Percentiles rank a stretch among this genome's conserved stretches.
These are phyloP conservation scores for Carallia brachiata DNA, from an alignment of 345 rosid species.

Conservation along the genomic window DNA sequence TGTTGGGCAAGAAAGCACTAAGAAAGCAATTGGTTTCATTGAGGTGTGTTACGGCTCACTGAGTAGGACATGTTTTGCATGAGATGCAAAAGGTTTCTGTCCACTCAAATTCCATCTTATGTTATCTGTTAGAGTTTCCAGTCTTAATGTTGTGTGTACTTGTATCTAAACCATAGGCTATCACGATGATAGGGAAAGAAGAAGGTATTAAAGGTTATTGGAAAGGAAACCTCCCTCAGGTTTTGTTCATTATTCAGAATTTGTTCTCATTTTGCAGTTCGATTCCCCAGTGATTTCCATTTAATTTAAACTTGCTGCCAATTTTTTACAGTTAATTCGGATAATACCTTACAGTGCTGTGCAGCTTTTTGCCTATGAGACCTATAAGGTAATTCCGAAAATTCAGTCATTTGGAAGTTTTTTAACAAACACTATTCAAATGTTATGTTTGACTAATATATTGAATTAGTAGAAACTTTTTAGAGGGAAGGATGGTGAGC, in stretches of 20 bases:
- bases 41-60: constrained; percentile 45
- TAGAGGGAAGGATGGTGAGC: constrained; percentile 69
- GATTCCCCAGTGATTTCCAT: neutral
- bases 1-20: constrained; percentile 61
- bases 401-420: neutral
- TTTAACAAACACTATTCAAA: neutral
- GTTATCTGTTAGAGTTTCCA: neutral
- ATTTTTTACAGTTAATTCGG: constrained; percentile 67
- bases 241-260: constrained; percentile 20
- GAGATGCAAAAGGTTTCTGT: neutral
- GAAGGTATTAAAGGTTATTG: constrained; percentile 97
- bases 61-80: neutral
- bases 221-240: constrained; percentile 99
- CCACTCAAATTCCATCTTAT: neutral
- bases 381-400: constrained; percentile 62
- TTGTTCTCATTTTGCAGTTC: neutral
- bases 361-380: constrained; percentile 92
- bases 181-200: constrained; percentile 71
- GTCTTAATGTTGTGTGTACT: constrained; percentile 4
- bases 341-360: constrained; percentile 91
- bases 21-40: constrained; percentile 74
- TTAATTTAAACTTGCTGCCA: constrained; percentile 20
- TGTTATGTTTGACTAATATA: constrained; percentile 15
- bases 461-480: constrained; percentile 68
- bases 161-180: constrained; percentile 52